phyloP scores from a whole-genome alignment of 2,329 filamentous ascomycete species.

The Aspergillus fumigatus region DNA sequence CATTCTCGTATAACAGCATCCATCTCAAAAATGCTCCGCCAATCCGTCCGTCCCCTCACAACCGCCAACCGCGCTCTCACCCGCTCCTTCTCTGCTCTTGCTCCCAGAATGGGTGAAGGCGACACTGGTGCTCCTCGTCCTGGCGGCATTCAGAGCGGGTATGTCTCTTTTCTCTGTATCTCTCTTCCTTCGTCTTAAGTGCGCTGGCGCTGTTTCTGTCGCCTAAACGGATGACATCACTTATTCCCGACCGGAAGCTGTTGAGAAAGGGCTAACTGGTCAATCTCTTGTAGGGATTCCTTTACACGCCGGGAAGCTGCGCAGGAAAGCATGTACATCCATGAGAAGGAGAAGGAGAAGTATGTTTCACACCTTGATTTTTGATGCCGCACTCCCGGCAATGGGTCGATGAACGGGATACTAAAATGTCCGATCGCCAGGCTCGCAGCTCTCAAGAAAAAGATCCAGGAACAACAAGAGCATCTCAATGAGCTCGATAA shows the following conservation, averaged over 20 bases:
- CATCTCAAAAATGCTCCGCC: conserved; percentile 60
- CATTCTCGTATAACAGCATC: background rate
- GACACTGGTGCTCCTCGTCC: conserved; percentile 56
- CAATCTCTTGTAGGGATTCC: conserved; percentile 60
- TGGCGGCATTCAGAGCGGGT: conserved; percentile 35
- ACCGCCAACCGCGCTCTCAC: conserved; percentile 49
- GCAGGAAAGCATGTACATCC: conserved; percentile 78
- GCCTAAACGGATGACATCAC: conserved; percentile 15
- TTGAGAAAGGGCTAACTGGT: conserved; percentile 3
- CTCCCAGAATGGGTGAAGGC: conserved; percentile 62
- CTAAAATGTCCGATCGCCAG: conserved; percentile 29
- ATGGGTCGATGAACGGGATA: background rate
- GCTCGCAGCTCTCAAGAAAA: conserved; percentile 65
- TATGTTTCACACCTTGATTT: conserved; percentile 21
- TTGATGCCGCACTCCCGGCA: background rate
- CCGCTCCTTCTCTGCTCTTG: conserved; percentile 60
- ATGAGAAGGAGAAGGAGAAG: conserved; percentile 86
- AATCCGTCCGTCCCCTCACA: conserved; percentile 55
- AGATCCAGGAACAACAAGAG: conserved; percentile 69
- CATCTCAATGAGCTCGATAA: conserved; percentile 81
- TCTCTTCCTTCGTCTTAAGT: background rate
- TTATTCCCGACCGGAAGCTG: background rate
- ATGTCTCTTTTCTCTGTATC: conserved; percentile 16
- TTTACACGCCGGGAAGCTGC: conserved; percentile 92
- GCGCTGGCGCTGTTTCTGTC: background rate